phyloP scores from a whole-genome alignment of 1,139 yeast genomes.

The Zygoascus sp. region DNA sequence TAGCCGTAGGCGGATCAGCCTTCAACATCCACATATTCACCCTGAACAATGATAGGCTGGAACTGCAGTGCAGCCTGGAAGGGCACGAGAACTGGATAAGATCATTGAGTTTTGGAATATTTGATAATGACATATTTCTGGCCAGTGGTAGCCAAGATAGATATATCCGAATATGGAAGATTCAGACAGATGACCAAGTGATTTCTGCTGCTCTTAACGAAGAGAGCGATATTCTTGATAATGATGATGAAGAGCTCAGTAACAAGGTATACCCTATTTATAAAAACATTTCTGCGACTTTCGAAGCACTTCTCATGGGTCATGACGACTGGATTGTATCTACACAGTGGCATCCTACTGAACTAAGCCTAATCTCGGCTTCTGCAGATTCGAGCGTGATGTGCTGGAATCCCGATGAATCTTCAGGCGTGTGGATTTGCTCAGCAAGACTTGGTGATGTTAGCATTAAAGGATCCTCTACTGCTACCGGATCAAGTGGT shows the following conservation, averaged over 20 bases:
- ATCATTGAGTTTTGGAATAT: slow-evolving; percentile 54
- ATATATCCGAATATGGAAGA: slow-evolving; percentile 81
- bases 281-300: slow-evolving; percentile 53
- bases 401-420: slow-evolving; percentile 90
- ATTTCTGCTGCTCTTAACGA: slow-evolving; percentile 17
- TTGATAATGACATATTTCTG: slow-evolving; percentile 44
- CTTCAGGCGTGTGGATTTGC: slow-evolving; percentile 90
- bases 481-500: slow-evolving; percentile 97
- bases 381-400: slow-evolving; percentile 93
- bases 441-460: slow-evolving; percentile 80
- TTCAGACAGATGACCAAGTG: slow-evolving; percentile 37
- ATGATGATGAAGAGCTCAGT: slow-evolving; percentile 21
- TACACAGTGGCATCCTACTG: slow-evolving; percentile 70
- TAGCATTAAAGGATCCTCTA: slow-evolving; percentile 92
- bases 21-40: slow-evolving; percentile 51
- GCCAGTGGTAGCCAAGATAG: slow-evolving; percentile 91
- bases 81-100: slow-evolving; percentile 97
- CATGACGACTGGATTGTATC: slow-evolving; percentile 98
- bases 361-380: slow-evolving; percentile 66
- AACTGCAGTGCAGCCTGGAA: slow-evolving; percentile 49
- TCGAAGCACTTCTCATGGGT: slow-evolving; percentile 93
- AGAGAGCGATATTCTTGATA: slow-evolving; percentile 19
- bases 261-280: slow-evolving; percentile 30
- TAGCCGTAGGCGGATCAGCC: slow-evolving; percentile 80
- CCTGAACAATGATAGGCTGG: slow-evolving; percentile 27